These are phyloP conservation scores for Starmerella roubikii DNA, from an alignment of 805 yeast species.

Conservation along the genomic window DNA sequence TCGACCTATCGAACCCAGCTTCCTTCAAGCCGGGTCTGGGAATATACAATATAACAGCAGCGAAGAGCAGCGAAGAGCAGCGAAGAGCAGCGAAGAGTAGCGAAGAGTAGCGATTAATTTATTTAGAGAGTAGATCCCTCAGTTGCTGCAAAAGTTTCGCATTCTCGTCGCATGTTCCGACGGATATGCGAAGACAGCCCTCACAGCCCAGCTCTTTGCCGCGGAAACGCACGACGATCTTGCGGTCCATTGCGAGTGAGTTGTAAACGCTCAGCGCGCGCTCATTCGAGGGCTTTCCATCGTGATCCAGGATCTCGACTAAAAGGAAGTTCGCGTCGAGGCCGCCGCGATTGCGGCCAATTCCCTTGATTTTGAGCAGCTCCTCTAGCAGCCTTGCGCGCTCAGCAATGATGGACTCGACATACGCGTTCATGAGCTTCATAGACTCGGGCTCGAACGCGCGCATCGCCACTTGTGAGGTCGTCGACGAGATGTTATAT, in stretches of 20 bases:
- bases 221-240: constrained; percentile 80
- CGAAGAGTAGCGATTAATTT: background rate
- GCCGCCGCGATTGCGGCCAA: constrained; percentile 65
- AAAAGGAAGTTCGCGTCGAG: constrained; percentile 83
- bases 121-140: constrained; percentile 1
- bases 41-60: constrained; percentile 5
- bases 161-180: constrained; percentile 77
- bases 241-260: constrained; percentile 53
- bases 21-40: constrained; percentile 8
- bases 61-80: no score
- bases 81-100: no score
- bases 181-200: constrained; percentile 76
- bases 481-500: constrained; percentile 73
- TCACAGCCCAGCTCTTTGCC: constrained; percentile 81
- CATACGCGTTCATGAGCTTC: constrained; percentile 42
- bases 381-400: constrained; percentile 40
- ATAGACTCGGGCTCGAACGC: constrained; percentile 54
- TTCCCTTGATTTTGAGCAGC: constrained; percentile 43
- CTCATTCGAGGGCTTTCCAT: constrained; percentile 44
- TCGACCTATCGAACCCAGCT: background rate
- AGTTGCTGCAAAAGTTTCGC: constrained; percentile 40
- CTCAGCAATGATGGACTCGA: constrained; percentile 39
- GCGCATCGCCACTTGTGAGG: constrained; percentile 61
- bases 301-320: constrained; percentile 49
- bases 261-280: constrained; percentile 56